A percentile compares a stretch with the other conserved stretches of the same genome.
These are phyloP conservation scores for Thalassiosira hispida DNA, from an alignment of 352 stramenopile genomes.

Conservation along the genomic window DNA sequence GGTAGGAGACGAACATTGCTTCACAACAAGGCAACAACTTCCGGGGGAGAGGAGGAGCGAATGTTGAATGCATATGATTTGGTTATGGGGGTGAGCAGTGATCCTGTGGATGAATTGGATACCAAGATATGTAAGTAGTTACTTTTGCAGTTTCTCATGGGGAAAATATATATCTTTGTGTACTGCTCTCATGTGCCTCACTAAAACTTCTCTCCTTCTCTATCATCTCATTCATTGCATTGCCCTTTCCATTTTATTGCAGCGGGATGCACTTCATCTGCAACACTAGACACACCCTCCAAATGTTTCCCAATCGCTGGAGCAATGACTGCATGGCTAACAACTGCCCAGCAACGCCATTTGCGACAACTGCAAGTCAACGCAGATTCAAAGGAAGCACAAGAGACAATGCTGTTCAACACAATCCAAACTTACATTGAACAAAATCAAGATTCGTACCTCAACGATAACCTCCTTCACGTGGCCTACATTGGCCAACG, in stretches of 20 bases:
- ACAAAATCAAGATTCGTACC: slow-evolving; percentile 28
- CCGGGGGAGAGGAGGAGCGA: not conserved
- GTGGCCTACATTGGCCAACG: slow-evolving; percentile 23
- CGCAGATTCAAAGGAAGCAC: not conserved
- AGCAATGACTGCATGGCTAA: slow-evolving; percentile 36
- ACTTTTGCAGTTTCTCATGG: too few relatives aligned
- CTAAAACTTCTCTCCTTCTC: too few relatives aligned
- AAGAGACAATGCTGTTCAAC: slow-evolving; percentile 17
- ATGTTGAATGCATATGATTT: slow-evolving; percentile 4
- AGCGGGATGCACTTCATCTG: slow-evolving; percentile 11
- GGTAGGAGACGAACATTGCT: too few relatives aligned
- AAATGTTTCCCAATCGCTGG: slow-evolving; percentile 30
- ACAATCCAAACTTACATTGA: slow-evolving; percentile 35
- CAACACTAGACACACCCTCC: not conserved
- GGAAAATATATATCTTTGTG: not conserved
- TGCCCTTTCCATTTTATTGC: not conserved
- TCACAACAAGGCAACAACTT: not conserved
- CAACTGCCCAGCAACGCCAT: not conserved
- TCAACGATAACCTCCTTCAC: slow-evolving; percentile 33
- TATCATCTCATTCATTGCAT: too few relatives aligned
- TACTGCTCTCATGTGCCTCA: too few relatives aligned
- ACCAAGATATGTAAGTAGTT: slow-evolving; percentile 17
- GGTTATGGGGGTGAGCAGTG: slow-evolving; percentile 24
- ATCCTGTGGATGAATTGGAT: slow-evolving; percentile 31
- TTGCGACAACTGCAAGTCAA: slow-evolving; percentile 10